Conservation (phyloP, 805 yeast species). For the Blastobotrys robertii region DNA sequence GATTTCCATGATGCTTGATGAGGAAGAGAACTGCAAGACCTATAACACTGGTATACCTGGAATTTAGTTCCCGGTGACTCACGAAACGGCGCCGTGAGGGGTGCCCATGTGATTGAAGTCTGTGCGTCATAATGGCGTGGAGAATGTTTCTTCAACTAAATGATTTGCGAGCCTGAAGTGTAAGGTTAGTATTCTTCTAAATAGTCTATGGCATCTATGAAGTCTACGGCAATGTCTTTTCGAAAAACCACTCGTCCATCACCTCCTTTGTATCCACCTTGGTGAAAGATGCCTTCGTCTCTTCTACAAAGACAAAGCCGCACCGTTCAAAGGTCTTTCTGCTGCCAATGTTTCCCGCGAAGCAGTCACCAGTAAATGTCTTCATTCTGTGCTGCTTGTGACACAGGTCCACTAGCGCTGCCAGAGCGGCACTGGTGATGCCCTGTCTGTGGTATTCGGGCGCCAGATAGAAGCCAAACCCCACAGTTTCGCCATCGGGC, state of each 20-base stretch:
- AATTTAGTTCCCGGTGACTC: too few species aligned
- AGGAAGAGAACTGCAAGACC: too few species aligned
- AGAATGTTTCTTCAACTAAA: too few species aligned
- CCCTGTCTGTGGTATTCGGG: constrained; percentile 14
- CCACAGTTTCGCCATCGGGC: constrained; percentile 6
- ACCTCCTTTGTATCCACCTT: background rate
- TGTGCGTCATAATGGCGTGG: too few species aligned
- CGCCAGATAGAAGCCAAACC: constrained; percentile 11
- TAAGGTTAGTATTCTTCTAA: too few species aligned
- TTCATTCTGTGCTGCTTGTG: background rate
- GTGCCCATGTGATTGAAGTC: too few species aligned
- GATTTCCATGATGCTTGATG: constrained; percentile 2
- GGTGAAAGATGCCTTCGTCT: constrained; percentile 1
- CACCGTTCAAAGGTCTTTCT: constrained; percentile 12
- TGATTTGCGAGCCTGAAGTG: too few species aligned
- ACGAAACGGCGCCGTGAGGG: too few species aligned
- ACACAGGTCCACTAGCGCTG: constrained; percentile 4
- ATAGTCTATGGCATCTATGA: too few species aligned
- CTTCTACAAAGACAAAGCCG: constrained; percentile 11
- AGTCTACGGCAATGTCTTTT: too few species aligned
- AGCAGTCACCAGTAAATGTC: constrained; percentile 8
- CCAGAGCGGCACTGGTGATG: constrained; percentile 9
- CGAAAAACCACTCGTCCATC: too few species aligned
- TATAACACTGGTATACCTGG: too few species aligned
- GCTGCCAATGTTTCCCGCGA: constrained; percentile 12